A percentile compares a stretch with the other conserved stretches of the same genome.
phyloP scores from a whole-genome alignment of 805 yeast genomes.

The Nakazawaea molendinolei region DNA sequence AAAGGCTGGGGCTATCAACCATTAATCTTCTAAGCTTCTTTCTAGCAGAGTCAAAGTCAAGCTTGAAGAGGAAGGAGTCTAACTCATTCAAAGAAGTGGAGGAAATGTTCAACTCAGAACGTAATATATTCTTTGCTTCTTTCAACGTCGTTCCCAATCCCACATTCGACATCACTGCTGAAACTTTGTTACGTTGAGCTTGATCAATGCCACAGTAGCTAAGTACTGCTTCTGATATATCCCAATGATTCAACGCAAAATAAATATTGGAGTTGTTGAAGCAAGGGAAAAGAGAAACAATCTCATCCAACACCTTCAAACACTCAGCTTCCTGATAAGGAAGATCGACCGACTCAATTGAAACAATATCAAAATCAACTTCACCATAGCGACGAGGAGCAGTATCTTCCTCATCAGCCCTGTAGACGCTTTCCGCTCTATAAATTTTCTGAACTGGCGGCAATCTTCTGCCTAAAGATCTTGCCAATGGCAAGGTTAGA shows the following conservation, averaged over 20 bases:
- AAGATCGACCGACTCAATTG: conserved; percentile 33
- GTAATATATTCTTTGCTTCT: conserved; percentile 43
- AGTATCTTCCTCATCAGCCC: conserved; percentile 59
- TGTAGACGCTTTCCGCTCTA: conserved; percentile 74
- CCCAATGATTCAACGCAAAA: conserved; percentile 74
- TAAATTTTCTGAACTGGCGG: conserved; percentile 52
- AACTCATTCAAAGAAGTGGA: conserved; percentile 79
- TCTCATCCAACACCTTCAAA: conserved; percentile 73
- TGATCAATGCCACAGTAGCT: conserved; percentile 78
- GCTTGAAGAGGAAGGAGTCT: conserved; percentile 69
- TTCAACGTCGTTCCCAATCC: conserved; percentile 63
- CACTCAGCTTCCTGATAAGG: conserved; percentile 82
- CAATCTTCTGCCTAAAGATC: conserved; percentile 63
- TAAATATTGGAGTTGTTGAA: conserved; percentile 49
- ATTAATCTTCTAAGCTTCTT: conserved; percentile 59
- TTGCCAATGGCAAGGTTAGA: conserved; percentile 82
- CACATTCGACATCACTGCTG: conserved; percentile 66
- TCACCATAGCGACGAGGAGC: conserved; percentile 77
- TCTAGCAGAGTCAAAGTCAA: conserved; percentile 60
- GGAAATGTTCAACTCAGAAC: conserved; percentile 66
- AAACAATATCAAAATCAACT: conserved; percentile 77
- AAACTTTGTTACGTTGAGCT: conserved; percentile 64
- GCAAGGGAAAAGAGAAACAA: conserved; percentile 59
- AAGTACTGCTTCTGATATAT: conserved; percentile 65
- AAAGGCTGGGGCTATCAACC: conserved; percentile 63